A percentile compares a stretch with the other conserved stretches of the same genome.
These are phyloP conservation scores for Wallacemonas sp. DNA, from an alignment of 208 protist genomes.

Conservation along the genomic window DNA sequence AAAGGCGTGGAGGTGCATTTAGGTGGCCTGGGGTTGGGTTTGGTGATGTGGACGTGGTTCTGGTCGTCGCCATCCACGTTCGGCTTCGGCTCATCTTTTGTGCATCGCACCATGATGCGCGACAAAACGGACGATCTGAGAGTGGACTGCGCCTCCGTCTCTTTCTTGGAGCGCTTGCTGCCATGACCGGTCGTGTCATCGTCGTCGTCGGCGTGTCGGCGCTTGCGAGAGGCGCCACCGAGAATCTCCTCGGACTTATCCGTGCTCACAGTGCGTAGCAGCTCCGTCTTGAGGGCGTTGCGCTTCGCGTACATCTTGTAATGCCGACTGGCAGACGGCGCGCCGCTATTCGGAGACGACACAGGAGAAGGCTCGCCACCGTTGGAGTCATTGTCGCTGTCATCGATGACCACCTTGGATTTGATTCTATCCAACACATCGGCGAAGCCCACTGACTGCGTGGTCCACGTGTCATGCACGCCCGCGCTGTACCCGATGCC, in stretches of 20 bases:
- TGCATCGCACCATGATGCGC: slow-evolving; percentile 70
- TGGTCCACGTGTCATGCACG: slow-evolving; percentile 83
- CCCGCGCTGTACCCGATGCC: slow-evolving; percentile 85
- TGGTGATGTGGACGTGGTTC: slow-evolving; percentile 63
- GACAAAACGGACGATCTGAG: slow-evolving; percentile 67
- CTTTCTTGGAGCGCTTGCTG: slow-evolving; percentile 15
- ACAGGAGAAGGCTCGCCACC: not conserved
- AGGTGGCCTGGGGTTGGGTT: slow-evolving; percentile 72
- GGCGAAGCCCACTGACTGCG: slow-evolving; percentile 86
- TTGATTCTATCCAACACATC: slow-evolving; percentile 85
- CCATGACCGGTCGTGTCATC: no score
- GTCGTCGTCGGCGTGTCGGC: slow-evolving; percentile 10
- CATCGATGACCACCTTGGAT: slow-evolving; percentile 22
- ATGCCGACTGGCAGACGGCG: slow-evolving; percentile 51
- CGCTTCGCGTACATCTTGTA: slow-evolving; percentile 86
- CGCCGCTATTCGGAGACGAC: slow-evolving; percentile 21
- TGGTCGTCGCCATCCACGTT: slow-evolving; percentile 29
- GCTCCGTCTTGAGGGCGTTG: slow-evolving; percentile 84
- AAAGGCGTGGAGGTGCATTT: slow-evolving; percentile 86
- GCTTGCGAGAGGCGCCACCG: slow-evolving; percentile 31
- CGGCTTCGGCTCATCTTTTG: slow-evolving; percentile 62
- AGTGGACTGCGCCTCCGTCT: slow-evolving; percentile 24
- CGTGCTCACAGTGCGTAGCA: slow-evolving; percentile 41
- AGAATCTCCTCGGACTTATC: slow-evolving; percentile 63
- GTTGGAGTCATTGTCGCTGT: slow-evolving; percentile 35